Evolutionary conservation across 1,284 basidiomycete species (phyloP), one percentile per base, ranked within the genome.

Genomic region (Puccinia hordei): DNA sequence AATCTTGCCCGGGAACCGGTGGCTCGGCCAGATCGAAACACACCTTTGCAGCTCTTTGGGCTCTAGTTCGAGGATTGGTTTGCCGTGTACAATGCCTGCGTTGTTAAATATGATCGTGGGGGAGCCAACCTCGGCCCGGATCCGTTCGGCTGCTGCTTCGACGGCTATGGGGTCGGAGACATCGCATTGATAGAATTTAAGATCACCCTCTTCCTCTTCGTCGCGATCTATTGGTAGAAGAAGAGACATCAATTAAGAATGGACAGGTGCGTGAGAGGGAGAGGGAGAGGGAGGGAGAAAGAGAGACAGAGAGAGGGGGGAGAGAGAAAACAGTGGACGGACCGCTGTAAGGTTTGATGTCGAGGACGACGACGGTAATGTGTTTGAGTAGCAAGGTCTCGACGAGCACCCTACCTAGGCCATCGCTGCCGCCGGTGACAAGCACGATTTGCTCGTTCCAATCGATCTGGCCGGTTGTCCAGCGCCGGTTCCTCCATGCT

Each of bases 91-190:
- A 76, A 98, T 90, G n/a, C 95, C 96, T 0, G 96, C 96, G 84
- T 98, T 98, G 87, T 98, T 98, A 84, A 99, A 88, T 19, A 99
- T 87, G 44, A 98, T 89, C 0, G 96, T 96, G 0, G 94, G 93
- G 75, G 92, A 89, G 8, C 94, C 94, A 75, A 95, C 88, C 92
- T 94, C 83, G 49, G 19, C 17, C 33, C 66, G 51, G n/a, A 78
- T 78, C 33, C 27, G 76, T 13, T 33, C 15, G 27, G 76, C 76
- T 22, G 57, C 66, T n/a, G 19, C 9, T 69, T 57, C 22, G 51
- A 78, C 35, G 0, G 49, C 51, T 19, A 41, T 5, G 8, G 76
- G 76, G 44, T 78, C 66, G 6, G 65, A 69, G 41, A 78, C 51
- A 55, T 78, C 76, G 57, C 76, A 78, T n/a, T 61, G 66, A 71